Evolutionary conservation across 345 rosid species (phyloP).

Genomic region (Eutrema heterophyllum): DNA sequence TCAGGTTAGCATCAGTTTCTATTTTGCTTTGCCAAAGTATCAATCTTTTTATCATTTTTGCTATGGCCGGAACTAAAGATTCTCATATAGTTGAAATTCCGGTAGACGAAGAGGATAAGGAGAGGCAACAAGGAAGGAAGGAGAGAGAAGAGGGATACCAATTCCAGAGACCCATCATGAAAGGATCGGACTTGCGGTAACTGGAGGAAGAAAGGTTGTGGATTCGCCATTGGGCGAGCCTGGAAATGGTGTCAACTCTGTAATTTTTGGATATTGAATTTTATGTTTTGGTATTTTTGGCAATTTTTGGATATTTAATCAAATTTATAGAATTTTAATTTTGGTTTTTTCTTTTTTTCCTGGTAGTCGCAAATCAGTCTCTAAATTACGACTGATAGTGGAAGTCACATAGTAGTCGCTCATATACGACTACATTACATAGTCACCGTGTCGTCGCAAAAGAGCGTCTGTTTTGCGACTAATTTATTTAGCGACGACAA

Average conservation of each 20-base stretch:
- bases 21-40: background rate
- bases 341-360: too few species aligned
- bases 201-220: slow-evolving; percentile 76
- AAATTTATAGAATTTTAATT: too few species aligned
- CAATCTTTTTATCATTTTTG: background rate
- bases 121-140: background rate
- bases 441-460: too few species aligned
- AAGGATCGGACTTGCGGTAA: slow-evolving; percentile 95
- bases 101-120: slow-evolving; percentile 62
- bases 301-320: too few species aligned
- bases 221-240: slow-evolving; percentile 99
- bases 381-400: too few species aligned
- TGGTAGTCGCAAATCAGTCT: too few species aligned
- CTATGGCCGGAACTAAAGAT: slow-evolving; percentile 56
- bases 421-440: too few species aligned
- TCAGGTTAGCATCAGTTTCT: slow-evolving; percentile 43
- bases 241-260: slow-evolving; percentile 78
- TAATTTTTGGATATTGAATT: slow-evolving; percentile 13
- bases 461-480: too few species aligned
- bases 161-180: slow-evolving; percentile 95
- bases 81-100: slow-evolving; percentile 85
- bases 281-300: too few species aligned
- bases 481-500: too few species aligned
- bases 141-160: slow-evolving; percentile 40
- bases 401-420: too few species aligned